Percentiles rank a stretch among this genome's conserved stretches.
Conservation (phyloP, 73 alveolate genomes). For the Paramecium caudatum region DNA sequence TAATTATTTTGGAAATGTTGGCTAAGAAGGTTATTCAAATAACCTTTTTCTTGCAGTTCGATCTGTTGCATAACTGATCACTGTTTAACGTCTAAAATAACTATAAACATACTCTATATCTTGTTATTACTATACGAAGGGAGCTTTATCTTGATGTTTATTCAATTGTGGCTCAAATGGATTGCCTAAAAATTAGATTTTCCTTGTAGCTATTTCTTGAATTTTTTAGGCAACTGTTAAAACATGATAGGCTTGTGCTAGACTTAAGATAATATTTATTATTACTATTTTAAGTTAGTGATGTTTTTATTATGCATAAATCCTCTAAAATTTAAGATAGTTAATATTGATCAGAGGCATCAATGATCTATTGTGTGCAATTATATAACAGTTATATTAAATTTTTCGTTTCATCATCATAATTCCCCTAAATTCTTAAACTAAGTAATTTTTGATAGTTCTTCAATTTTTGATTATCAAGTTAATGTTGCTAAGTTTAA, state of each 20-base stretch:
- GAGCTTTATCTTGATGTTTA: neutral
- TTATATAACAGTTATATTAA: neutral
- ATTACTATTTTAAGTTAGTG: neutral
- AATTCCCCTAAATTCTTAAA: neutral
- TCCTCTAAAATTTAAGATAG: slow-evolving; percentile 11
- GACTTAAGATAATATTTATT: neutral
- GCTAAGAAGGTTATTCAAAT: slow-evolving; percentile 16
- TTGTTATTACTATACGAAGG: neutral
- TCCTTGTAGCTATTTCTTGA: slow-evolving; percentile 35
- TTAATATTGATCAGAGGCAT: slow-evolving; percentile 40
- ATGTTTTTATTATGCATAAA: slow-evolving; percentile 14
- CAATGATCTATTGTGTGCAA: neutral
- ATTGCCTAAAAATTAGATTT: neutral
- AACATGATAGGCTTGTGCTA: slow-evolving; percentile 44
- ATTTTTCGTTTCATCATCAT: neutral
- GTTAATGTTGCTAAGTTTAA: neutral
- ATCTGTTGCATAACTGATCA: slow-evolving; percentile 25
- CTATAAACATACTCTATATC: neutral
- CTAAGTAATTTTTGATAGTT: neutral
- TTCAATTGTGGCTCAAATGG: neutral
- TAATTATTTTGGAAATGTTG: slow-evolving; percentile 15
- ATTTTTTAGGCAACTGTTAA: slow-evolving; percentile 50
- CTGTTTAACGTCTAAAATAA: slow-evolving; percentile 32
- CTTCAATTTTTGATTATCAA: neutral
- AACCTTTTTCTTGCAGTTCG: slow-evolving; percentile 7